Evolutionary conservation across 768 basidiomycete genomes (phyloP).

Genomic region (Tylopilus vinaceipallidus): DNA sequence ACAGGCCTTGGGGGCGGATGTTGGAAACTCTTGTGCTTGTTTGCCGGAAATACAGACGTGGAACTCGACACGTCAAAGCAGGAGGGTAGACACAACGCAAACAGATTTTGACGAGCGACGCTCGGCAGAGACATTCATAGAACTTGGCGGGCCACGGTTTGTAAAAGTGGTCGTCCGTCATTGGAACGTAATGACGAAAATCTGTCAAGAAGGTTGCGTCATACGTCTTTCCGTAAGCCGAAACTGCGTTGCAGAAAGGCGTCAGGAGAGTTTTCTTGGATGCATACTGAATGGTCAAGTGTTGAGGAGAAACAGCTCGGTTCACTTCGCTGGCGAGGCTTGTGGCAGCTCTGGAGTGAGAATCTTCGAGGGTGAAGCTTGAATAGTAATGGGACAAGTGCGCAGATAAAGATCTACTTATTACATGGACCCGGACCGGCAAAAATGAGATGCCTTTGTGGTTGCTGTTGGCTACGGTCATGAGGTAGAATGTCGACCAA

Average conservation of each 20-base stretch:
- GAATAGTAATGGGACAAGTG: not conserved
- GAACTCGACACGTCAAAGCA: constrained; percentile 13
- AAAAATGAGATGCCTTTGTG: too few relatives aligned
- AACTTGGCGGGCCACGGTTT: constrained; percentile 12
- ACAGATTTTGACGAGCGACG: constrained; percentile 10
- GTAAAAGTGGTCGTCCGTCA: constrained; percentile 10
- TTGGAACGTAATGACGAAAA: constrained; percentile 13
- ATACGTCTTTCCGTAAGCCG: not conserved
- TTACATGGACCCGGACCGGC: too few relatives aligned
- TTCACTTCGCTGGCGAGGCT: not conserved
- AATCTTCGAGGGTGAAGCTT: not conserved
- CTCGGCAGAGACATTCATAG: constrained; percentile 5
- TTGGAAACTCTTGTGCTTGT: not conserved
- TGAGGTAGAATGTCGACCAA: too few relatives aligned
- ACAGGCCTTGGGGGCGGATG: not conserved
- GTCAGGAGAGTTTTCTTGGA: constrained; percentile 2
- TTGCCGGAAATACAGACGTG: constrained; percentile 8
- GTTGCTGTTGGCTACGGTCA: too few relatives aligned
- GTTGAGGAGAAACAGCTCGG: constrained; percentile 4
- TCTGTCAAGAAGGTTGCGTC: not conserved
- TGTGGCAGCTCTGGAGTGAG: constrained; percentile 9
- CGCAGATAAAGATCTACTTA: not conserved
- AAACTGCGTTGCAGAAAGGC: constrained; percentile 2
- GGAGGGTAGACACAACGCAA: constrained; percentile 15
- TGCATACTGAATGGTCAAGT: constrained; percentile 3